Evolutionary conservation across 2,329 filamentous ascomycete species (phyloP).

Genomic region (Metarhizium album): DNA sequence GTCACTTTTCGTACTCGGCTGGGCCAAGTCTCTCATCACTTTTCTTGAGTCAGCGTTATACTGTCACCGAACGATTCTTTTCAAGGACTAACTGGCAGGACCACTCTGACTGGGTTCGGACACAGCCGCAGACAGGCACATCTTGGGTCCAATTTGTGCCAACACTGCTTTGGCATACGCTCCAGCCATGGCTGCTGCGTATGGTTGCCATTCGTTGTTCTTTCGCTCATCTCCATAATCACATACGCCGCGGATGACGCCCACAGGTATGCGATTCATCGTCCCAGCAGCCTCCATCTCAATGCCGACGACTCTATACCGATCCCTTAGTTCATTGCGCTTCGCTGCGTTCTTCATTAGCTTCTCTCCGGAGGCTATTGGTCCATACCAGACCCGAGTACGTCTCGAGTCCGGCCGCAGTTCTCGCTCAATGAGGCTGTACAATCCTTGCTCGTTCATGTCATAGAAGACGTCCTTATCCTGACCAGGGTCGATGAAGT

Average conservation of each 20-base stretch:
- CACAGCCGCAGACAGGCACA: too few species aligned
- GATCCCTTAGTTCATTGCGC: slow-evolving; percentile 5
- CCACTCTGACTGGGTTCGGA: too few species aligned
- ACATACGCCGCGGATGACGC: neutral
- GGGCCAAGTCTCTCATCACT: too few species aligned
- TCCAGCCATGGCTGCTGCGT: neutral
- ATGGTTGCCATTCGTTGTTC: neutral
- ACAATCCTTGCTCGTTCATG: neutral
- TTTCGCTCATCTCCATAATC: neutral
- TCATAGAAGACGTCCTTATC: slow-evolving; percentile 12
- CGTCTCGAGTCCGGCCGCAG: slow-evolving; percentile 12
- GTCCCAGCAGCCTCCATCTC: slow-evolving; percentile 1
- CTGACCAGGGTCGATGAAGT: slow-evolving; percentile 22
- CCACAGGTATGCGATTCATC: neutral
- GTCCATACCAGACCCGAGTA: slow-evolving; percentile 20
- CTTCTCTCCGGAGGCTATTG: slow-evolving; percentile 7
- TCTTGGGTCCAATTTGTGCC: neutral
- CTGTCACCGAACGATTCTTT: too few species aligned
- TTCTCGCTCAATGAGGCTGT: slow-evolving; percentile 8
- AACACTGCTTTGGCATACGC: neutral
- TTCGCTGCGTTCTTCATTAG: slow-evolving; percentile 1
- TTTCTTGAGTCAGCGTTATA: too few species aligned
- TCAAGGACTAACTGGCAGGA: too few species aligned
- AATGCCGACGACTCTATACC: neutral
- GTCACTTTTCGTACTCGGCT: too few species aligned